Conservation (phyloP, 306 rosid genomes). For the Prunus salicina region DNA sequence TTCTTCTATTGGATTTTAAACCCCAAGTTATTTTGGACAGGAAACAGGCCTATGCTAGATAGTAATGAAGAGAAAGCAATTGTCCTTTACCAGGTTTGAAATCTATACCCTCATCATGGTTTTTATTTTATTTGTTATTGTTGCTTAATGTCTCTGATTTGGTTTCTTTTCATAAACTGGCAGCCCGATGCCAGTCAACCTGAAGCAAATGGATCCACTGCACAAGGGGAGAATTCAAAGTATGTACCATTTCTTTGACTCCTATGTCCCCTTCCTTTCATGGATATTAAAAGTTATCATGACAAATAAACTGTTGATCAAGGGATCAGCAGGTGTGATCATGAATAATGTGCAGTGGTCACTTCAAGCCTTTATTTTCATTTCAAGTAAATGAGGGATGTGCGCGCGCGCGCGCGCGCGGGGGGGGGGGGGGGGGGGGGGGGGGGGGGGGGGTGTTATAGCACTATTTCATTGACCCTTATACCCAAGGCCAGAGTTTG, state of each 20-base stretch:
- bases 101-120: constrained; percentile 11
- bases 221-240: constrained; percentile 81
- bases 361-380: neutral
- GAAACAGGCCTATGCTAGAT: constrained; percentile 53
- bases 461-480: neutral
- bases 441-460: neutral
- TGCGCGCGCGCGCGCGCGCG: too few relatives aligned
- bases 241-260: constrained; percentile 28
- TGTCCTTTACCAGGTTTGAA: constrained; percentile 77
- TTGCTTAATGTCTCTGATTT: constrained; percentile 15
- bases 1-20: constrained; percentile 22
- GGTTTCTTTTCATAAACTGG: constrained; percentile 26
- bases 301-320: neutral
- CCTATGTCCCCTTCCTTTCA: neutral
- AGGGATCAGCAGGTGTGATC: constrained; percentile 7
- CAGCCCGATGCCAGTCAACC: constrained; percentile 70
- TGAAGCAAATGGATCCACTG: constrained; percentile 62
- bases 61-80: constrained; percentile 83
- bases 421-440: neutral
- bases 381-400: neutral
- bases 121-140: neutral
- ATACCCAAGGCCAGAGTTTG: too few relatives aligned
- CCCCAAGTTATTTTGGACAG: constrained; percentile 40
- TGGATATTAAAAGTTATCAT: constrained; percentile 10
- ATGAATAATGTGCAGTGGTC: neutral